Conservation (phyloP, 2,329 filamentous ascomycete genomes). For the Rutstroemia sp. region DNA sequence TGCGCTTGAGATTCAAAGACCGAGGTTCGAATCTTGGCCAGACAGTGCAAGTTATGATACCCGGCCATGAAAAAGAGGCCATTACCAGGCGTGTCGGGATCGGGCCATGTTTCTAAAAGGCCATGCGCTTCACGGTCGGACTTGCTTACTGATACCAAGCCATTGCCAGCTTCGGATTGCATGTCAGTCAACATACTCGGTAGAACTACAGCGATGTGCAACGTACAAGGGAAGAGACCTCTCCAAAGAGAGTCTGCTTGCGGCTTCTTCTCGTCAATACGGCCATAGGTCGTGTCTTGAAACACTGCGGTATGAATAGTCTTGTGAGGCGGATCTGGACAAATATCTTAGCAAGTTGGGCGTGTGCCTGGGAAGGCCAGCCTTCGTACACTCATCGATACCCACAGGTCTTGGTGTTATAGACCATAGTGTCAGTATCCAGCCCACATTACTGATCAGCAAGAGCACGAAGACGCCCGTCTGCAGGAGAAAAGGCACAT, state of each 20-base stretch:
- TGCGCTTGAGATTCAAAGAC: background rate
- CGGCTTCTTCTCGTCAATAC: background rate
- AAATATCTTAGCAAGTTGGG: background rate
- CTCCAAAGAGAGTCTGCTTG: background rate
- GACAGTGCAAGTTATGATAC: background rate
- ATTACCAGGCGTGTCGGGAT: background rate
- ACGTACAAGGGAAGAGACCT: background rate
- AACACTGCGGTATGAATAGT: background rate
- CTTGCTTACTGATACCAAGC: background rate
- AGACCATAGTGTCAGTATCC: too few species aligned
- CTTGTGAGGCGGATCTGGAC: background rate
- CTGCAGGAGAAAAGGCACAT: too few species aligned
- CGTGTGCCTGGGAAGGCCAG: background rate
- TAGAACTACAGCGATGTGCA: too few species aligned
- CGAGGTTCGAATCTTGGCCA: background rate
- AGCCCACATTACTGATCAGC: too few species aligned
- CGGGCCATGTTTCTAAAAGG: background rate
- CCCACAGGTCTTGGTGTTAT: too few species aligned
- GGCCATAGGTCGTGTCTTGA: background rate
- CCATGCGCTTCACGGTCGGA: background rate
- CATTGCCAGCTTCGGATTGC: background rate
- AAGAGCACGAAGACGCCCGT: too few species aligned
- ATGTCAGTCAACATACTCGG: too few species aligned
- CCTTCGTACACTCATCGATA: too few species aligned
- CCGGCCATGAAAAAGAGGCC: background rate